Evolutionary conservation across 179 eudicot species (phyloP).

Genomic region (Dionaea muscipula): DNA sequence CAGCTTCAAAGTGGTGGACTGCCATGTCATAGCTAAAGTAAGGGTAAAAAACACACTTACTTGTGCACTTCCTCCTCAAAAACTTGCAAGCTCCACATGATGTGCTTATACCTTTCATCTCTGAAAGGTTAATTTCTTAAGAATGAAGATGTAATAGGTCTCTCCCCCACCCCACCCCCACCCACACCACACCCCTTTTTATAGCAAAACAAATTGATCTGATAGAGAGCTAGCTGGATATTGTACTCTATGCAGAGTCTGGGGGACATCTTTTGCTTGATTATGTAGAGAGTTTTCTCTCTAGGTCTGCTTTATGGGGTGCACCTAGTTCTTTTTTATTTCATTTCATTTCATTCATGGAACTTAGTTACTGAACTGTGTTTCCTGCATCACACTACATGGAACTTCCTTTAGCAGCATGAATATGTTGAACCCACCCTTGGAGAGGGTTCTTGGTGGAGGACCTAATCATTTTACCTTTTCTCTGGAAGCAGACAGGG

Average conservation of each 20-base stretch:
- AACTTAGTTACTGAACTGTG: not conserved
- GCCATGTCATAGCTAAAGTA: slow-evolving; percentile 48
- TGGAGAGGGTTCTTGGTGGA: not conserved
- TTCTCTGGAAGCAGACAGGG: not conserved
- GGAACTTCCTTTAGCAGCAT: not conserved
- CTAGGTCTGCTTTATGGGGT: slow-evolving; percentile 59
- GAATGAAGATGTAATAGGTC: not conserved
- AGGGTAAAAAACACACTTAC: slow-evolving; percentile 52
- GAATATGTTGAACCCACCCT: not conserved
- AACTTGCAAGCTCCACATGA: slow-evolving; percentile 69
- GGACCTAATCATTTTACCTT: not conserved
- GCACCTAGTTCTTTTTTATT: slow-evolving; percentile 30
- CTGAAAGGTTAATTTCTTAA: slow-evolving; percentile 3
- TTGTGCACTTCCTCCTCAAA: slow-evolving; percentile 48
- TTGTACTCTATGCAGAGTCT: slow-evolving; percentile 5
- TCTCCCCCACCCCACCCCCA: slow-evolving; percentile 4
- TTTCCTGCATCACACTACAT: not conserved
- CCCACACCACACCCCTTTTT: slow-evolving; percentile 22
- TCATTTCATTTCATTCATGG: not conserved
- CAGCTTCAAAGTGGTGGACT: slow-evolving; percentile 39
- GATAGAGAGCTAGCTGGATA: no score
- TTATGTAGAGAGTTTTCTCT: slow-evolving; percentile 26
- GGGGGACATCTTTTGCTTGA: slow-evolving; percentile 15
- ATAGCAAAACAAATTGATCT: slow-evolving; percentile 12
- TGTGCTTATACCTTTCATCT: slow-evolving; percentile 53